A percentile compares a stretch with the other conserved stretches of the same genome.
Conservation (phyloP, 306 rosid genomes). For the Vigna unguiculata region DNA sequence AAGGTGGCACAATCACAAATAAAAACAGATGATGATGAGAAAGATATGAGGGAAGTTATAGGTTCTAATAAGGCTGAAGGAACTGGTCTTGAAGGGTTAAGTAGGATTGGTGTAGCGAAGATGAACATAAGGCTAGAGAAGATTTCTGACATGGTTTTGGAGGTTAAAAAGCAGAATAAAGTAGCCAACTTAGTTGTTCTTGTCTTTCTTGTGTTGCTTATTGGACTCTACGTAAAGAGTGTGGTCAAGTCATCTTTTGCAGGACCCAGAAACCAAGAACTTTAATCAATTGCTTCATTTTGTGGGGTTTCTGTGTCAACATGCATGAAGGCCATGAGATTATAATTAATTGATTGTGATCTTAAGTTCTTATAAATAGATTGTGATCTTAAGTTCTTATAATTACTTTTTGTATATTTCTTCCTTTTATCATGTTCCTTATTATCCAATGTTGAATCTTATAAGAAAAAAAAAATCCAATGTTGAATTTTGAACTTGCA, state of each 20-base stretch:
- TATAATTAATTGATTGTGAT: too few species aligned
- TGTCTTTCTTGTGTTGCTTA: constrained; percentile 23
- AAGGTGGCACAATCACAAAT: neutral
- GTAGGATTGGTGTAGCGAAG: neutral
- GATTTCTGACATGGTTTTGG: constrained; percentile 25
- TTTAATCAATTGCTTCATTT: constrained; percentile 29
- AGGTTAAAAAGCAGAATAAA: constrained; percentile 42
- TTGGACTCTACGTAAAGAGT: constrained; percentile 41
- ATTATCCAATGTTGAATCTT: too few species aligned
- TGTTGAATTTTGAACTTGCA: too few species aligned
- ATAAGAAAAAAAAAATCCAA: too few species aligned
- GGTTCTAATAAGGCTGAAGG: neutral
- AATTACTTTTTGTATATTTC: too few species aligned
- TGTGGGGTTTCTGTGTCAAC: neutral
- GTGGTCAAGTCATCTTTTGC: constrained; percentile 35
- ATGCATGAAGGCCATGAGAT: neutral
- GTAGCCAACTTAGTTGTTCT: constrained; percentile 5
- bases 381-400: too few species aligned
- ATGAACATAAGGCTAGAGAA: neutral
- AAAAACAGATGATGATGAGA: neutral
- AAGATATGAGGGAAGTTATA: neutral
- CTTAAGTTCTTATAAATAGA: too few species aligned
- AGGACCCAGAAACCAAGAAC: constrained; percentile 23
- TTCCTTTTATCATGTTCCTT: too few species aligned
- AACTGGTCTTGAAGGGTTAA: neutral